A percentile compares a stretch with the other conserved stretches of the same genome.
phyloP scores from a whole-genome alignment of 164 flowering plant genomes.

The Nymphaea colorata region DNA sequence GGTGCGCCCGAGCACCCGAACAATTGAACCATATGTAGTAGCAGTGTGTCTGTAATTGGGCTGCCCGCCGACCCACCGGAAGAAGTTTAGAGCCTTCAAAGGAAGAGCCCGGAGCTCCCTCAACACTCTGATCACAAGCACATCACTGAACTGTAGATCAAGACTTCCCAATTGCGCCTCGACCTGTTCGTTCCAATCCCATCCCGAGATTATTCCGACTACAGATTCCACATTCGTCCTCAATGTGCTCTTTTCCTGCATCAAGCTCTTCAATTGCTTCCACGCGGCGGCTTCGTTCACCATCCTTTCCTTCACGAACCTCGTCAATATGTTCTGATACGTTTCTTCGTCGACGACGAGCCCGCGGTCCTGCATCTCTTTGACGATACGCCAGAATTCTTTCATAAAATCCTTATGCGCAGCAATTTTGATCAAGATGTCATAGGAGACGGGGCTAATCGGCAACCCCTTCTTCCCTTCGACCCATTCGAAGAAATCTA shows the following conservation, averaged over 20 bases:
- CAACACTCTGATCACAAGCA: slow-evolving; percentile 42
- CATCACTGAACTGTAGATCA: slow-evolving; percentile 30
- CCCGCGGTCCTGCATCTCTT: slow-evolving; percentile 56
- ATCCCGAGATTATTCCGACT: slow-evolving; percentile 21
- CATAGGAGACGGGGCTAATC: slow-evolving; percentile 38
- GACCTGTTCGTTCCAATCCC: slow-evolving; percentile 44
- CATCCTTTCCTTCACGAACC: slow-evolving; percentile 33
- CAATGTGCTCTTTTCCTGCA: slow-evolving; percentile 32
- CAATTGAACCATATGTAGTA: slow-evolving; percentile 61
- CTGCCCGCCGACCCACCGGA: slow-evolving; percentile 36
- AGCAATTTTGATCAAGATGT: slow-evolving; percentile 44
- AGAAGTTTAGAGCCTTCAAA: slow-evolving; percentile 48
- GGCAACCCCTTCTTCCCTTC: slow-evolving; percentile 25
- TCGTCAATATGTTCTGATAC: slow-evolving; percentile 22
- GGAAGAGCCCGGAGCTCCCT: slow-evolving; percentile 43
- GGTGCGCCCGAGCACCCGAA: slow-evolving; percentile 46
- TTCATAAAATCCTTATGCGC: slow-evolving; percentile 36
- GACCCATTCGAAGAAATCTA: slow-evolving; percentile 52
- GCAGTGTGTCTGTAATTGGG: slow-evolving; percentile 39
- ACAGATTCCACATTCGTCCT: slow-evolving; percentile 26
- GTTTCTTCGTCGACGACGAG: slow-evolving; percentile 48
- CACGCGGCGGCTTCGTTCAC: slow-evolving; percentile 33
- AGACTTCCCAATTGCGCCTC: slow-evolving; percentile 37
- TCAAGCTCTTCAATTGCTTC: slow-evolving; percentile 29
- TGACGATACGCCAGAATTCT: slow-evolving; percentile 47